Base-by-base conservation (phyloP, 306 rosid genomes). In the Gillenia trifoliata region DNA sequence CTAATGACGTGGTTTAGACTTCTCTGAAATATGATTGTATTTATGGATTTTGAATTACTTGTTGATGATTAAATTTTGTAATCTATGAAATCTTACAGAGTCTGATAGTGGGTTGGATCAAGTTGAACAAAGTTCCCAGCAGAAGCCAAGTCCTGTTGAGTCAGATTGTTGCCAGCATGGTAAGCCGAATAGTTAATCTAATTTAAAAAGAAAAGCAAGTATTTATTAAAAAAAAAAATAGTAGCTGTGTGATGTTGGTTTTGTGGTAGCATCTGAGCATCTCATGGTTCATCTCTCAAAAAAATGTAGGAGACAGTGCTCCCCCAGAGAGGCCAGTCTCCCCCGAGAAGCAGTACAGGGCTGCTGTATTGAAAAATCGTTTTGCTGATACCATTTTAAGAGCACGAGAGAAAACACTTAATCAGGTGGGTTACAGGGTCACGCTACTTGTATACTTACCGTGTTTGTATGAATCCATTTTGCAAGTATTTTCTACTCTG, bases 321-420 rank as follows among this genome's bases (percentile, higher is more conserved):
- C 81, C 89, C 72, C 77, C 78, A 43, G 93, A 90, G 74, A 92
- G 89, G 83, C 91, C 77, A 56, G 88, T 88, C 66, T 87, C 96
- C 66, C 92, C 92, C 30, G 86, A 81, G 66, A 86, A 88, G 86
- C 92, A 66, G 60, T 83, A 85, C 79, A 82, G 98, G 55, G 96
- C 82, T 69, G 94, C 98, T 63, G 3, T 90, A 29, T 56, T 92
- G 77, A 92, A 88, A 85, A 83, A 65, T 4, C 89, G 94, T 50
- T 92, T 88, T 87, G 85, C 79, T 68, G 98, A 92, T 82, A 92
- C 98, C 73, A 92, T 92, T 75, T 74, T 92, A 76, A 88, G 89
- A 75, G 98, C 98, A 69, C 81, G 88, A 70, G 98, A 87, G 73
- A 92, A 92, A 84, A 88, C 98, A 11, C 84, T 88, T 72, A 22